Evolutionary conservation across 176 grass and related monocot species (phyloP).

Genomic region (Avena atlantica): DNA sequence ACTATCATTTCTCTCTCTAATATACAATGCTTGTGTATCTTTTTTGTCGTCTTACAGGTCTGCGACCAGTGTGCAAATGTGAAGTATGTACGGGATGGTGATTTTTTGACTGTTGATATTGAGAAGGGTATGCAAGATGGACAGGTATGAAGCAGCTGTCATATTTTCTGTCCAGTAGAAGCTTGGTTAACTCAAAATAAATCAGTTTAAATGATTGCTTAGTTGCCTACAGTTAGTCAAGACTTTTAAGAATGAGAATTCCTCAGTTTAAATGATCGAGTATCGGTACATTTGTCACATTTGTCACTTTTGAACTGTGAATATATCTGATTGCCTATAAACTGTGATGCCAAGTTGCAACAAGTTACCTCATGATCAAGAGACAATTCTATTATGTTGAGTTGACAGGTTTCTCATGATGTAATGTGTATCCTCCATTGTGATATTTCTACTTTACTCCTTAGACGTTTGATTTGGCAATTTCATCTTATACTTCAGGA

Average conservation of each 20-base stretch:
- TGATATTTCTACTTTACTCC: not conserved
- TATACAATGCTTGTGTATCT: not conserved
- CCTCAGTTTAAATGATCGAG: not conserved
- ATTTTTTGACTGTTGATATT: slow-evolving; percentile 96
- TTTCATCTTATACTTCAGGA: slow-evolving; percentile 58
- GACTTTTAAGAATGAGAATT: not conserved
- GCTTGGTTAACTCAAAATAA: not conserved
- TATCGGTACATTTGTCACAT: not conserved
- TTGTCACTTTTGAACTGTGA: not conserved
- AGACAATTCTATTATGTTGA: not conserved
- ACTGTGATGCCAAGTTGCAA: not conserved
- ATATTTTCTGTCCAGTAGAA: slow-evolving; percentile 15
- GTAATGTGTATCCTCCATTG: not conserved
- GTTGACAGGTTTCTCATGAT: not conserved
- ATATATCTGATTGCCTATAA: not conserved
- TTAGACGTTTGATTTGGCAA: slow-evolving; percentile 8
- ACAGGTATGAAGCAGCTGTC: slow-evolving; percentile 62
- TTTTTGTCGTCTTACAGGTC: slow-evolving; percentile 56
- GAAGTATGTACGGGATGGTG: slow-evolving; percentile 91
- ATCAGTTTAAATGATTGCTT: slow-evolving; percentile 5
- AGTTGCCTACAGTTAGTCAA: not conserved
- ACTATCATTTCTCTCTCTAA: not conserved
- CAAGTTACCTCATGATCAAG: not conserved
- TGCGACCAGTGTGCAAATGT: slow-evolving; percentile 98
- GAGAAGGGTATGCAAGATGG: slow-evolving; percentile 99